Percentiles rank a stretch among this genome's conserved stretches.
phyloP scores from a whole-genome alignment of 1,284 basidiomycete genomes.

The Sparassis latifolia region DNA sequence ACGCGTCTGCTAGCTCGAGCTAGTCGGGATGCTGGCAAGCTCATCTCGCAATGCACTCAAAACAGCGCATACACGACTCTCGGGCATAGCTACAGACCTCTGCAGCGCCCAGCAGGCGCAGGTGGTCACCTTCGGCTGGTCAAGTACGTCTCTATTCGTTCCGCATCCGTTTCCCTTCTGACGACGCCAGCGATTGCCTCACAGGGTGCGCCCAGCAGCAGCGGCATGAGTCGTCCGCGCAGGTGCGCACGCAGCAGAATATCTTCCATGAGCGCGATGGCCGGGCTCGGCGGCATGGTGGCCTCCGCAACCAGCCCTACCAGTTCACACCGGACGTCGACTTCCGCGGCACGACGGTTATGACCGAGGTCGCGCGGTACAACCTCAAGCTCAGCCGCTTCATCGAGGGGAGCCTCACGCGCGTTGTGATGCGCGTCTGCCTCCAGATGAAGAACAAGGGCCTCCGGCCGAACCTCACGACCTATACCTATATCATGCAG shows the following conservation, averaged over 20 bases:
- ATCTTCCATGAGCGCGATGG: neutral
- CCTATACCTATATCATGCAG: conserved; percentile 51
- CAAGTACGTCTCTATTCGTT: no score
- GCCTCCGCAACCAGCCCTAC: conserved; percentile 5
- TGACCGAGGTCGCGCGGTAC: conserved; percentile 10
- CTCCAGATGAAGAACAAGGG: conserved; percentile 49
- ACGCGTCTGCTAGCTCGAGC: neutral
- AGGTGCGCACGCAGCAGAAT: conserved; percentile 3
- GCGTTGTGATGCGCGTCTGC: conserved; percentile 18
- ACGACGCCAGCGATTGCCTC: neutral
- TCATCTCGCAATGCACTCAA: conserved; percentile 32
- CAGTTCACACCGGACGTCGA: conserved; percentile 2
- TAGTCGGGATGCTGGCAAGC: conserved; percentile 33
- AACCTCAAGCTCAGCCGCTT: conserved; percentile 14
- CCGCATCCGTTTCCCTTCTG: no score
- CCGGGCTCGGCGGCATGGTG: neutral
- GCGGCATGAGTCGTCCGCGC: conserved; percentile 11
- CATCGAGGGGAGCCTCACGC: conserved; percentile 5
- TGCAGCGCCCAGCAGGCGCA: neutral
- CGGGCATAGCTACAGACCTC: conserved; percentile 4
- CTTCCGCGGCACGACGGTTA: conserved; percentile 5
- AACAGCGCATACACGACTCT: conserved; percentile 9
- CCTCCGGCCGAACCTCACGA: conserved; percentile 42
- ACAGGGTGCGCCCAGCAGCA: conserved; percentile 8
- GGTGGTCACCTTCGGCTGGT: no score